These are phyloP conservation scores for Phycomyces blakesleeanus DNA, from an alignment of 192 early-diverging fungal species.

Conservation along the genomic window DNA sequence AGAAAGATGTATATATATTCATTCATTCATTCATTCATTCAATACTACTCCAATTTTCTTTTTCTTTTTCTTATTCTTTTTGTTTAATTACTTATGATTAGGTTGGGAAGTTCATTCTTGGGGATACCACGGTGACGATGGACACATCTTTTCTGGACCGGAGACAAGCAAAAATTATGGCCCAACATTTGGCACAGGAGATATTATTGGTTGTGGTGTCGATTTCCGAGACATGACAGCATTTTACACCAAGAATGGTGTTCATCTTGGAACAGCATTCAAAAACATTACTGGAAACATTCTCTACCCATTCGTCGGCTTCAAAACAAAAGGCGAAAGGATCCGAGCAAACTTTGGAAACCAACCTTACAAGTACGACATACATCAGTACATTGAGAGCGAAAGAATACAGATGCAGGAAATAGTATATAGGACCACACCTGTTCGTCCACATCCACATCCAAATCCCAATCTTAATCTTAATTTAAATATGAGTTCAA, in stretches of 20 bases:
- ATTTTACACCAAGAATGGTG: slow-evolving; percentile 94
- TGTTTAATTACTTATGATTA: too few relatives aligned
- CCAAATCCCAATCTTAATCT: too few relatives aligned
- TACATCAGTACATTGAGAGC: slow-evolving; percentile 62
- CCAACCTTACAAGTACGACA: slow-evolving; percentile 66
- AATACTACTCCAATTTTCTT: too few relatives aligned
- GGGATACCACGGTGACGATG: slow-evolving; percentile 98
- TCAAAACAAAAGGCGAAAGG: slow-evolving; percentile 69
- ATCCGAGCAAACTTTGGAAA: slow-evolving; percentile 80
- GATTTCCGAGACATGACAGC: slow-evolving; percentile 73
- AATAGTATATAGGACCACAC: background rate
- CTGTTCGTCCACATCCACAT: slow-evolving; percentile 1
- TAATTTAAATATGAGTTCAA: too few relatives aligned
- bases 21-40: too few relatives aligned
- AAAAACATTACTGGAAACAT: slow-evolving; percentile 31
- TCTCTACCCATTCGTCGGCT: slow-evolving; percentile 71
- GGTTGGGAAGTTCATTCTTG: slow-evolving; percentile 89
- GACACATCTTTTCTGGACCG: slow-evolving; percentile 74
- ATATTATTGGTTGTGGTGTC: slow-evolving; percentile 89
- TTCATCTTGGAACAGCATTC: slow-evolving; percentile 61
- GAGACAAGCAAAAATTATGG: slow-evolving; percentile 81
- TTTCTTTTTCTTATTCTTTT: too few relatives aligned
- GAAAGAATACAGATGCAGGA: background rate
- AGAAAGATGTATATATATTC: background rate
- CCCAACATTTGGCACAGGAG: slow-evolving; percentile 87